phyloP scores from a whole-genome alignment of 2,329 filamentous ascomycete species.

The Apiospora malaysiana region DNA sequence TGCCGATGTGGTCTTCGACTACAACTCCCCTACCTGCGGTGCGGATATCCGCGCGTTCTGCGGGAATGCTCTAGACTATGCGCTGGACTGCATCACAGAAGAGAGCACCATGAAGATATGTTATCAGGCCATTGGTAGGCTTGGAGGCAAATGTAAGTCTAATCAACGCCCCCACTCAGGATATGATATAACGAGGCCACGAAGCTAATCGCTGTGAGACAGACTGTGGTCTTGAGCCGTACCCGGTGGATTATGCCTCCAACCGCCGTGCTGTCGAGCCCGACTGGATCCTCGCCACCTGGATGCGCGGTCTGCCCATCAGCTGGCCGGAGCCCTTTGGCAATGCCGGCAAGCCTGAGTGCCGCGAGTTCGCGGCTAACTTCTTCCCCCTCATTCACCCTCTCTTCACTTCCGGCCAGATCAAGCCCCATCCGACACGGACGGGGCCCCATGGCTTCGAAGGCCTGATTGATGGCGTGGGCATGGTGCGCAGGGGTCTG shows the following conservation, averaged over 20 bases:
- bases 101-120: conserved; percentile 38
- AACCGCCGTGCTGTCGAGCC: conserved; percentile 20
- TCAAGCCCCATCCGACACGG: conserved; percentile 23
- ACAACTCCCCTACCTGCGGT: conserved; percentile 16
- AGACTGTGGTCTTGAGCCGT: conserved; percentile 21
- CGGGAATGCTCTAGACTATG: conserved; percentile 39
- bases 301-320: conserved; percentile 25
- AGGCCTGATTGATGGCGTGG: conserved; percentile 23
- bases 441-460: conserved; percentile 24
- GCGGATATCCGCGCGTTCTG: conserved; percentile 43
- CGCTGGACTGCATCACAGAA: conserved; percentile 45
- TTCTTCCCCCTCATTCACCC: conserved; percentile 24
- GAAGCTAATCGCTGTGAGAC: background rate
- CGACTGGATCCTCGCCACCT: conserved; percentile 25
- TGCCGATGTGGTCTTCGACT: conserved; percentile 46
- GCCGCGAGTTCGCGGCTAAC: conserved; percentile 21
- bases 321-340: conserved; percentile 26
- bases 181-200: no score
- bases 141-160: conserved; percentile 22
- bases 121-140: conserved; percentile 33
- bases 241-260: conserved; percentile 11
- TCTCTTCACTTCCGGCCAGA: conserved; percentile 22
- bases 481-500: conserved; percentile 21
- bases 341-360: conserved; percentile 21
- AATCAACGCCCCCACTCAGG: no score